Evolutionary conservation across 2,329 filamentous ascomycete genomes (phyloP).

Genomic region (Xenoacremonium recifei): DNA sequence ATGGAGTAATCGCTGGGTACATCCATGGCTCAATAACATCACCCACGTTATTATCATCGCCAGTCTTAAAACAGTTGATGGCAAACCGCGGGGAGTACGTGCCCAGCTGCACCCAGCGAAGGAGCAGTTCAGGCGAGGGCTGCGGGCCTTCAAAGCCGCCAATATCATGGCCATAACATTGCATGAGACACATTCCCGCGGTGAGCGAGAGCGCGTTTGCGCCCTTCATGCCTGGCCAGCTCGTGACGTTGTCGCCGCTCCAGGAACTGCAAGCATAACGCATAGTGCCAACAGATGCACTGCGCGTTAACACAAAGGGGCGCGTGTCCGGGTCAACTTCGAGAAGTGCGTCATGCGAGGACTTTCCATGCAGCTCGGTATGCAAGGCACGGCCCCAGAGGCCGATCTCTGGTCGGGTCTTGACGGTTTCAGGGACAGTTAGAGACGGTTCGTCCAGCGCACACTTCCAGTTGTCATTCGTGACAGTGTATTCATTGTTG

Average conservation of each 20-base stretch:
- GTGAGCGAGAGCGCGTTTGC: conserved; percentile 68
- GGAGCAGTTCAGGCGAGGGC: conserved; percentile 66
- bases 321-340: conserved; percentile 57
- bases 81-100: conserved; percentile 69
- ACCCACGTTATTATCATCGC: conserved; percentile 62
- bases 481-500: conserved; percentile 72
- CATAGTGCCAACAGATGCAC: conserved; percentile 69
- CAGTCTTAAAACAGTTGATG: conserved; percentile 78
- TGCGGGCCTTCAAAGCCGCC: conserved; percentile 75
- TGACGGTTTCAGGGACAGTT: conserved; percentile 32
- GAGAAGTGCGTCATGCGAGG: conserved; percentile 65
- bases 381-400: conserved; percentile 69
- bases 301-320: conserved; percentile 68
- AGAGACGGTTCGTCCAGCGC: conserved; percentile 47
- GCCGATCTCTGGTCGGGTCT: conserved; percentile 51
- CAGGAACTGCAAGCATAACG: conserved; percentile 69
- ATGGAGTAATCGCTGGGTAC: conserved; percentile 64
- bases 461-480: conserved; percentile 64
- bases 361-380: conserved; percentile 69
- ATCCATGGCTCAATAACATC: conserved; percentile 79
- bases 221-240: conserved; percentile 71
- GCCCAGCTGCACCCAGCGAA: conserved; percentile 72
- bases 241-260: conserved; percentile 74
- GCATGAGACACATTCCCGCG: conserved; percentile 66
- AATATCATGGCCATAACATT: conserved; percentile 72